Conservation (phyloP, 2,329 filamentous ascomycete species). For the Trichocomaceae sp. region DNA sequence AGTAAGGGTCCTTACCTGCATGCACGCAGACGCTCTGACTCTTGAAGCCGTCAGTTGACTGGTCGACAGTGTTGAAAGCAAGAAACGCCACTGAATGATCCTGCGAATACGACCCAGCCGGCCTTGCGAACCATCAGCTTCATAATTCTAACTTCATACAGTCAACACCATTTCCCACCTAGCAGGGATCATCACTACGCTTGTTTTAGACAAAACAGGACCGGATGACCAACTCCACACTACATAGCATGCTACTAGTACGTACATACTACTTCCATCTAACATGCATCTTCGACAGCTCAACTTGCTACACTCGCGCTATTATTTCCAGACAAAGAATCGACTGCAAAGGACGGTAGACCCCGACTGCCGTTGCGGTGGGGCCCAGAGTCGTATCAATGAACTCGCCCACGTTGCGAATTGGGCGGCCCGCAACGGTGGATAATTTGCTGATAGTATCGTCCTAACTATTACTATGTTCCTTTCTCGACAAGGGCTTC, state of each 20-base stretch:
- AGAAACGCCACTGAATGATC: not conserved
- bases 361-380: not conserved
- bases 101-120: not conserved
- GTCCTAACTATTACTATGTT: not conserved
- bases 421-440: constrained; percentile 1
- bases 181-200: not conserved
- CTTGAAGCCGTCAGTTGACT: constrained; percentile 50
- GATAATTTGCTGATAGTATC: not conserved
- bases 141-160: not conserved
- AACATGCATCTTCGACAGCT: not conserved
- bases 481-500: not conserved
- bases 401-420: not conserved
- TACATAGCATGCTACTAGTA: not conserved
- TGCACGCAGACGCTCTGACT: constrained; percentile 61
- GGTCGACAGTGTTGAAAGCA: not conserved
- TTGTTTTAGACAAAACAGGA: not conserved
- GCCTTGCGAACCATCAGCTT: not conserved
- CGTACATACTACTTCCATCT: not conserved
- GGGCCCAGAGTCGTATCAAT: constrained; percentile 4
- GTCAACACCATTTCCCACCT: too few species aligned
- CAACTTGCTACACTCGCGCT: not conserved
- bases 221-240: not conserved
- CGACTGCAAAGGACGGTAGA: not conserved
- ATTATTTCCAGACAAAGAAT: not conserved
- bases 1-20: constrained; percentile 1